Evolutionary conservation across 768 basidiomycete genomes (phyloP), one percentile per base, ranked within the genome.

Genomic region (Russula brevipes): DNA sequence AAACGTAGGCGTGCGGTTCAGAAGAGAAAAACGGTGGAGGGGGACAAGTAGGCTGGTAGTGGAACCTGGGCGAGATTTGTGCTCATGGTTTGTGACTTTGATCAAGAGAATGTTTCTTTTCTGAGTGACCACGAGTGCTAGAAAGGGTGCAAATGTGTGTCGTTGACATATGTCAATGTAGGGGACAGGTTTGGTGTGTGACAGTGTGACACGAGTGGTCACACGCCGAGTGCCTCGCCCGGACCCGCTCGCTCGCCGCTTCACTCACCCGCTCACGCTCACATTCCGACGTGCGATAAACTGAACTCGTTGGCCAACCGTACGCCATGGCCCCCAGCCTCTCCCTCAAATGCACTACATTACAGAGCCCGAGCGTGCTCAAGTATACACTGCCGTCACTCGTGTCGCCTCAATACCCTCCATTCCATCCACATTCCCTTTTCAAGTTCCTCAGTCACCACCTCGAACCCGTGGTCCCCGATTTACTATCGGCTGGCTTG

Each of bases 341-440:
- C 45, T 60, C 17, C 63, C 63, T 4, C 54, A 64, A 16, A 64
- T 64, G 63, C 63, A 42, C 14, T 64, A 64, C 54, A 52, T 64
- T 17, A 59, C 63, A 16, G 63, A 64, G 54, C 58, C 58, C 7
- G 53, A 55, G 8, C 63, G 63, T 14, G 53, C 63, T 31, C 63
- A 64, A 2, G 1, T 60, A 12, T 55, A 64, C 35, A 58, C 63
- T 3, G 58, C 63, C 12, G 33, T 64, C 53, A 45, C 30, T 42
- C 63, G 63, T 14, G 38, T 35, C 8, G 31, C 10, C 17, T 54
- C 63, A 5, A 60, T 64, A 11, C 58, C 63, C 16, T 60, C 63
- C 39, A 49, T 64, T 11, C 63, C 63, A 4, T 19, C 52, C 10
- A 39, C 59, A n/a, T 64, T 64, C 24, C 58, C 63, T 7, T 64